phyloP scores from a whole-genome alignment of 116 monocot genomes.

The Thalassia testudinum region DNA sequence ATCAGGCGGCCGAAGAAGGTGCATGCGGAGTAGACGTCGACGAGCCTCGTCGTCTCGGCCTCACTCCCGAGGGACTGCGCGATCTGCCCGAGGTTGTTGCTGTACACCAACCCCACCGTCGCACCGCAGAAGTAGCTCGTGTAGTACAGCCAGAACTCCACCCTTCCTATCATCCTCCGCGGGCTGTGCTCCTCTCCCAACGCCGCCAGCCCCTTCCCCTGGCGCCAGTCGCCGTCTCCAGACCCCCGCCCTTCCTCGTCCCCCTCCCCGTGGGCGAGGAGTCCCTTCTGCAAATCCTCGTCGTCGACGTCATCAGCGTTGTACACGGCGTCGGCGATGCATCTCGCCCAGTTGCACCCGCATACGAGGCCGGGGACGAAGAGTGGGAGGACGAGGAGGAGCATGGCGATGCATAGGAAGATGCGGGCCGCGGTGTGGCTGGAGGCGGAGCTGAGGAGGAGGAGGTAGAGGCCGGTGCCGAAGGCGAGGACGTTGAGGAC shows the following conservation, averaged over 20 bases:
- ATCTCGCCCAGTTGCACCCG: conserved; percentile 16
- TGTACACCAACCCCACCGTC: conserved; percentile 64
- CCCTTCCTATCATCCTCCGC: conserved; percentile 9
- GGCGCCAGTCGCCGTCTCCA: too few relatives aligned
- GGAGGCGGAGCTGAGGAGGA: conserved; percentile 31
- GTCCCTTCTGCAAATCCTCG: not conserved
- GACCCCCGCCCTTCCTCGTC: not conserved
- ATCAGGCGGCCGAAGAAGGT: conserved; percentile 67
- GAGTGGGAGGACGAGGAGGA: conserved; percentile 42
- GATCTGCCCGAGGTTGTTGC: conserved; percentile 83
- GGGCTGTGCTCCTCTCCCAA: conserved; percentile 28
- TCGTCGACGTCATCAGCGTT: not conserved
- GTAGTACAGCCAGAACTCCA: conserved; percentile 82
- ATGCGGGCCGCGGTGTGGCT: conserved; percentile 10
- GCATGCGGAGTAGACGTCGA: conserved; percentile 63
- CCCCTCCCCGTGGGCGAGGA: not conserved
- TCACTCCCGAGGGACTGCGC: conserved; percentile 36
- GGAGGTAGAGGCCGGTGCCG: conserved; percentile 67
- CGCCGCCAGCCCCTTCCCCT: conserved; percentile 7
- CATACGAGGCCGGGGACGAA: conserved; percentile 26
- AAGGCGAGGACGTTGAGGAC: conserved; percentile 52
- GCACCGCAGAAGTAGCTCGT: conserved; percentile 66
- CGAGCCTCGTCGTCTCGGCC: conserved; percentile 23
- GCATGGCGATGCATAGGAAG: conserved; percentile 28
- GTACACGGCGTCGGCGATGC: not conserved